Percentiles rank a stretch among this genome's conserved stretches.
phyloP scores from a whole-genome alignment of 805 yeast genomes.

The Cyberlindnera lachancei region DNA sequence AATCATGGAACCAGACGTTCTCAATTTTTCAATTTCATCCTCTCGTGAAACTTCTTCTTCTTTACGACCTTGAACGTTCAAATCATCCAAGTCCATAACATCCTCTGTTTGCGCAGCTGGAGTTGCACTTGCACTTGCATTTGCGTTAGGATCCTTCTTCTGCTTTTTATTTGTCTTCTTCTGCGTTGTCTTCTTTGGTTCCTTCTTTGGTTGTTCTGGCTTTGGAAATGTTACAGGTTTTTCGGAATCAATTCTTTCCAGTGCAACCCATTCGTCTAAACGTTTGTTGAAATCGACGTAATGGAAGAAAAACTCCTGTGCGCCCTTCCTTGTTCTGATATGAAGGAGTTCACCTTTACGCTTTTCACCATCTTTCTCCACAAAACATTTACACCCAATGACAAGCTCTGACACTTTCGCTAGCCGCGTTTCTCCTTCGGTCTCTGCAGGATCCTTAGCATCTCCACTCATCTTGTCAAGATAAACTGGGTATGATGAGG shows the following conservation, averaged over 20 bases:
- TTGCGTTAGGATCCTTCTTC: slow-evolving; percentile 23
- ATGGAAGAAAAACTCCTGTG: slow-evolving; percentile 83
- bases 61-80: slow-evolving; percentile 75
- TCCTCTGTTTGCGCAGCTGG: slow-evolving; percentile 29
- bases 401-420: slow-evolving; percentile 41
- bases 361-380: slow-evolving; percentile 70
- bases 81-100: slow-evolving; percentile 75
- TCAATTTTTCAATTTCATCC: slow-evolving; percentile 83
- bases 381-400: slow-evolving; percentile 78
- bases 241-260: slow-evolving; percentile 63
- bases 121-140: slow-evolving; percentile 24
- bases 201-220: slow-evolving; percentile 32
- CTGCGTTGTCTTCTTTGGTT: slow-evolving; percentile 3
- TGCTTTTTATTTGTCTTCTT: slow-evolving; percentile 23
- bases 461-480: slow-evolving; percentile 9
- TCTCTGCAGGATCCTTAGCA: slow-evolving; percentile 14
- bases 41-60: slow-evolving; percentile 74
- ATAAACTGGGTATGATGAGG: neutral
- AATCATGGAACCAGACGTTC: slow-evolving; percentile 97
- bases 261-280: slow-evolving; percentile 88
- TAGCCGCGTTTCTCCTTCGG: slow-evolving; percentile 21
- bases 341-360: slow-evolving; percentile 83
- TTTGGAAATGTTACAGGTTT: slow-evolving; percentile 67
- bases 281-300: slow-evolving; percentile 93
- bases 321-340: slow-evolving; percentile 64